Conservation (phyloP, 176 grass and related monocot species). For the Raddia guianensis region DNA sequence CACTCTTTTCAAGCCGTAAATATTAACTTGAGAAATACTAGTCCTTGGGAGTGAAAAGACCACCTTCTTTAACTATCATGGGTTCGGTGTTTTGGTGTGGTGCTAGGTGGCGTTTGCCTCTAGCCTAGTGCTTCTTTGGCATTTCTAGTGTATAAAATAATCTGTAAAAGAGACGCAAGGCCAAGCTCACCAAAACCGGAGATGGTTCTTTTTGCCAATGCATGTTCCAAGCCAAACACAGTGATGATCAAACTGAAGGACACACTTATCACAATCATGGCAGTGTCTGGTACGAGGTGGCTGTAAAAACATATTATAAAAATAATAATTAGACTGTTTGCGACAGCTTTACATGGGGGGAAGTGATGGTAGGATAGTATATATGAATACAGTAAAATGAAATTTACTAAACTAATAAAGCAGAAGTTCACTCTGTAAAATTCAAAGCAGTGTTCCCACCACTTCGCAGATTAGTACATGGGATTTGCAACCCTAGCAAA, state of each 20-base stretch:
- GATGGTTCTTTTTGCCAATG: slow-evolving; percentile 92
- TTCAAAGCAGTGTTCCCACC: neutral
- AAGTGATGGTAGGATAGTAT: slow-evolving; percentile 21
- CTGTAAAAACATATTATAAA: slow-evolving; percentile 53
- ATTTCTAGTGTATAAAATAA: slow-evolving; percentile 2
- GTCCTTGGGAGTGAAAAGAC: too few species aligned
- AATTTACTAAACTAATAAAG: slow-evolving; percentile 1
- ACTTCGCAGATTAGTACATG: slow-evolving; percentile 8
- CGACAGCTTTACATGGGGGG: slow-evolving; percentile 34
- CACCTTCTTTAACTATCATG: too few species aligned
- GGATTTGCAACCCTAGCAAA: neutral
- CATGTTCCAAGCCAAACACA: slow-evolving; percentile 98
- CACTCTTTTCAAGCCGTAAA: too few species aligned
- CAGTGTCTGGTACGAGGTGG: slow-evolving; percentile 94
- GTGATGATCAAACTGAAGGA: slow-evolving; percentile 99
- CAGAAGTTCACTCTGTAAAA: slow-evolving; percentile 14
- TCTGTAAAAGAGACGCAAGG: slow-evolving; percentile 2
- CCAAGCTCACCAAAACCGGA: slow-evolving; percentile 84
- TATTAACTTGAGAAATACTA: too few species aligned
- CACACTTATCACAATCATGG: slow-evolving; percentile 95
- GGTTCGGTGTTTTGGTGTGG: too few species aligned
- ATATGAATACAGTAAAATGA: slow-evolving; percentile 15
- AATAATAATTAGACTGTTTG: slow-evolving; percentile 34
- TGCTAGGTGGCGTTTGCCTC: too few species aligned
- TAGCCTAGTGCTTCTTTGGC: too few species aligned